Conservation (phyloP, 2,329 filamentous ascomycete species). For the Tolypocladium pustulatum region DNA sequence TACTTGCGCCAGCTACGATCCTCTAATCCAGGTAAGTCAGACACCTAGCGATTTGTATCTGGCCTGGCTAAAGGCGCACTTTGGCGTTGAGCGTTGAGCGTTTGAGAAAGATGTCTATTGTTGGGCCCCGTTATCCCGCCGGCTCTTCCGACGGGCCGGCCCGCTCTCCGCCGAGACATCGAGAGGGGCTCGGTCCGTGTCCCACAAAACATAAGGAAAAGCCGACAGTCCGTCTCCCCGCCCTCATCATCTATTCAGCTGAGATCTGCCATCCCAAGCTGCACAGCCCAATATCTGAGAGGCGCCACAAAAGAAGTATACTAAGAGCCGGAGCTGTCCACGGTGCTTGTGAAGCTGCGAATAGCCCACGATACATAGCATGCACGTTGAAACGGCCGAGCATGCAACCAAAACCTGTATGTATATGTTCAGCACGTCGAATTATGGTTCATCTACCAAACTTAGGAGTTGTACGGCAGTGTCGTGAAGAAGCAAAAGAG, state of each 20-base stretch:
- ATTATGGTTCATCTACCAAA: background rate
- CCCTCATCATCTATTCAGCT: background rate
- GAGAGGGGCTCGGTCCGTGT: background rate
- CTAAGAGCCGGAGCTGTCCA: background rate
- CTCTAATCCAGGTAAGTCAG: accelerated
- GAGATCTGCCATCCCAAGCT: background rate
- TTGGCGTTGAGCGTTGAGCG: background rate
- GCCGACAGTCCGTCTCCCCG: background rate
- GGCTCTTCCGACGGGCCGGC: background rate
- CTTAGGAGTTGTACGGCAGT: background rate
- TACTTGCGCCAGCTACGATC: background rate
- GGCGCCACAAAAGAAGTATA: background rate
- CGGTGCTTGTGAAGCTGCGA: background rate
- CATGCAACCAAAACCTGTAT: background rate
- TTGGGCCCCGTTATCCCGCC: background rate
- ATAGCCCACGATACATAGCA: background rate
- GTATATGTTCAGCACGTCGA: background rate
- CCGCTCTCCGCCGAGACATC: background rate
- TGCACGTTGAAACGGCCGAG: background rate
- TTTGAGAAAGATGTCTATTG: background rate
- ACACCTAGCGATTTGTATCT: background rate
- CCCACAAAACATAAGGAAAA: background rate
- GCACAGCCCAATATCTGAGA: background rate
- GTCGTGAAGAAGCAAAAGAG: background rate
- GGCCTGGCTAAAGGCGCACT: background rate